phyloP scores from a whole-genome alignment of 176 grass and related monocot species.

The Eragrostis curvula region DNA sequence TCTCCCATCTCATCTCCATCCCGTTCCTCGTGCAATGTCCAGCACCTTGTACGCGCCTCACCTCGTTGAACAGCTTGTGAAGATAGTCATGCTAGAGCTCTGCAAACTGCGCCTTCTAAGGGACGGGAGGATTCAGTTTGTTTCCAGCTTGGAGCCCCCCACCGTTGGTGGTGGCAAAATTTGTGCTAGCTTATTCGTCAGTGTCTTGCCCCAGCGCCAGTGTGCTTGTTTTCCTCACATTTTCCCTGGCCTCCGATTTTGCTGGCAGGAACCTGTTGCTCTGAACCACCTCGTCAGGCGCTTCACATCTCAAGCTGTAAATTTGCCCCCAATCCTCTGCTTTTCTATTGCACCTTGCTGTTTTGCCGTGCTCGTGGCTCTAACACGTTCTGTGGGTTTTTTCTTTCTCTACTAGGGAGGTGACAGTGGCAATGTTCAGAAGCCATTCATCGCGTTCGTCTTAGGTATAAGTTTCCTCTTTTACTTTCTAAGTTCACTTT shows the following conservation, averaged over 20 bases:
- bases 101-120: not conserved
- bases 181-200: not conserved
- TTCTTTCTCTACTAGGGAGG: conserved; percentile 46
- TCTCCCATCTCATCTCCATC: not conserved
- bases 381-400: not conserved
- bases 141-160: not conserved
- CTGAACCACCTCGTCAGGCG: conserved; percentile 23
- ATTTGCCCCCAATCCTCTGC: not conserved
- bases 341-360: not conserved
- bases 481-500: not conserved
- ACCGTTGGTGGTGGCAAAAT: not conserved
- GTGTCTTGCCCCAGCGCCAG: no score
- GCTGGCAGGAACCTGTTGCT: conserved; percentile 30
- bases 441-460: conserved; percentile 85
- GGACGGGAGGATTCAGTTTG: not conserved
- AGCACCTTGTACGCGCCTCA: conserved; percentile 14
- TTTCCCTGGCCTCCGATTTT: not conserved
- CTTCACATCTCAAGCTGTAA: conserved; percentile 43
- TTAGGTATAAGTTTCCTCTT: conserved; percentile 59
- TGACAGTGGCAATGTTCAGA: conserved; percentile 26
- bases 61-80: not conserved
- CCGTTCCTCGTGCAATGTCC: no score
- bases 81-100: not conserved
- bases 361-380: not conserved
- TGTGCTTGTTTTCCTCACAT: not conserved